Evolutionary conservation across 257 asterid species (phyloP).

Genomic region (Solanum medicagineum): DNA sequence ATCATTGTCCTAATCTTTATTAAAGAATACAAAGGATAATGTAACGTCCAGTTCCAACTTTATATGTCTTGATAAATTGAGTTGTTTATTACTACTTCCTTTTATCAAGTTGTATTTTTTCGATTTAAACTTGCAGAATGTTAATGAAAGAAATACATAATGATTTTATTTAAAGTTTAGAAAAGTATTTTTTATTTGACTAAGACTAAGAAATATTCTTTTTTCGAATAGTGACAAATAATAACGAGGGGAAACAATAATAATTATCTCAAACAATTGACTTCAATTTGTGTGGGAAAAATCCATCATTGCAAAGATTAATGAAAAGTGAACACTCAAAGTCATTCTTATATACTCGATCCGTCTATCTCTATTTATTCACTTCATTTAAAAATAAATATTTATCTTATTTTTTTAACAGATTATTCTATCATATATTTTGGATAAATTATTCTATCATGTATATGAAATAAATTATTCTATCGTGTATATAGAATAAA

Average conservation of each 20-base stretch:
- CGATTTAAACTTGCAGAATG: too few relatives aligned
- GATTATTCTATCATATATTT: too few relatives aligned
- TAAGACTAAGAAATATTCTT: background rate
- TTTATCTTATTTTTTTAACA: too few relatives aligned
- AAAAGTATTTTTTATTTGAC: background rate
- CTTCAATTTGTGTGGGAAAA: background rate
- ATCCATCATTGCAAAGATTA: background rate
- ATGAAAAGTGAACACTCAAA: background rate
- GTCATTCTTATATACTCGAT: background rate
- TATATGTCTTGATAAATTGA: background rate
- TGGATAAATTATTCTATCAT: too few relatives aligned
- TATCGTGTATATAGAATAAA: too few relatives aligned
- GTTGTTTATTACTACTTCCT: too few relatives aligned
- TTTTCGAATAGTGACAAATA: background rate
- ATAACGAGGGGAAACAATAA: background rate
- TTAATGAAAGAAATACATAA: background rate
- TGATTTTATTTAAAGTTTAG: background rate
- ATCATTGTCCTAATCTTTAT: background rate
- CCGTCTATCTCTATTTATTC: too few relatives aligned
- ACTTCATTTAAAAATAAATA: too few relatives aligned
- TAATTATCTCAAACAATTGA: background rate
- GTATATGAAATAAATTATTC: too few relatives aligned
- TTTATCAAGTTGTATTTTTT: background rate
- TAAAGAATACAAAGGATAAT: background rate
- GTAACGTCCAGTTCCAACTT: background rate